Evolutionary conservation across 2,329 filamentous ascomycete genomes (phyloP).

Genomic region (Mycocentrospora acerina): DNA sequence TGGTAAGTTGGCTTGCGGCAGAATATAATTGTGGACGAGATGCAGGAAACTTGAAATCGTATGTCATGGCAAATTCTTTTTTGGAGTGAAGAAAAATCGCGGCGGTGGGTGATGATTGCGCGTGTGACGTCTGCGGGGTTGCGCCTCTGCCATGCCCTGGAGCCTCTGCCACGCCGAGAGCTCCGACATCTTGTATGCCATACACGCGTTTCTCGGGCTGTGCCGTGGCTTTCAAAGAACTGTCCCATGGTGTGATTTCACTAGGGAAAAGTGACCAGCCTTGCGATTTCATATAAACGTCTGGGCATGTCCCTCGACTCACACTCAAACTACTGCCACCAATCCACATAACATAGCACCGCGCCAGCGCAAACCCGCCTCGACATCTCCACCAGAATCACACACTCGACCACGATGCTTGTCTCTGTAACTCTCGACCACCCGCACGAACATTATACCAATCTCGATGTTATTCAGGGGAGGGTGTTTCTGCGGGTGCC

Average conservation of each 20-base stretch:
- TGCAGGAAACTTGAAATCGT: too few relatives aligned
- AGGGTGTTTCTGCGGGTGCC: slow-evolving; percentile 48
- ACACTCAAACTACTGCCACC: slow-evolving; percentile 16
- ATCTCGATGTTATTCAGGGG: slow-evolving; percentile 72
- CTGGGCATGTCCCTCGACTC: slow-evolving; percentile 23
- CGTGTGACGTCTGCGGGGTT: slow-evolving; percentile 23
- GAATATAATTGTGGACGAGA: too few relatives aligned
- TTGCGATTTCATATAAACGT: slow-evolving; percentile 13
- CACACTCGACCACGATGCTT: slow-evolving; percentile 35
- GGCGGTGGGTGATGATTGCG: slow-evolving; percentile 4
- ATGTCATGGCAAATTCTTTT: too few relatives aligned
- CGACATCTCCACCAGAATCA: background rate
- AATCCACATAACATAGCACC: slow-evolving; percentile 14
- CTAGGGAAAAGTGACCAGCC: slow-evolving; percentile 3
- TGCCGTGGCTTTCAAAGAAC: slow-evolving; percentile 18
- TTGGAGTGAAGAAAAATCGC: too few relatives aligned
- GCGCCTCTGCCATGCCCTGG: too few relatives aligned
- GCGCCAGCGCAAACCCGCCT: slow-evolving; percentile 2
- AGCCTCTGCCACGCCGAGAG: slow-evolving; percentile 17
- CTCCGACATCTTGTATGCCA: slow-evolving; percentile 9
- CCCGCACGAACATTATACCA: slow-evolving; percentile 72
- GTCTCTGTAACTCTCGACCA: slow-evolving; percentile 67
- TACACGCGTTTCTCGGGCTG: slow-evolving; percentile 37
- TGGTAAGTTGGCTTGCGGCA: background rate
- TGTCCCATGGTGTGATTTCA: slow-evolving; percentile 2